Percentiles rank a stretch among this genome's conserved stretches.
These are phyloP conservation scores for Suillus americanus DNA, from an alignment of 768 basidiomycete species.

Conservation along the genomic window DNA sequence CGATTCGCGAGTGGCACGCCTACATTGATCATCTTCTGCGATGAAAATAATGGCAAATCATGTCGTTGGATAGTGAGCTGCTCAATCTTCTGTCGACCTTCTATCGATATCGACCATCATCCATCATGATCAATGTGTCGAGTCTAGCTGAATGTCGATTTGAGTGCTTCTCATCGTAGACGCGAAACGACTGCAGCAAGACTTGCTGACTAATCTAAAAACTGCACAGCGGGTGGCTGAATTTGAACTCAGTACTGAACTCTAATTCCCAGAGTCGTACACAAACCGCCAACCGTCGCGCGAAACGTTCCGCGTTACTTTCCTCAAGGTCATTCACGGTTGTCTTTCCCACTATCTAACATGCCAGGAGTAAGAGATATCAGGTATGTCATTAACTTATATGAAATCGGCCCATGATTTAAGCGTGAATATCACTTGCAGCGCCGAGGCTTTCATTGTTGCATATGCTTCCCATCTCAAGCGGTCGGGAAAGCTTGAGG, in stretches of 20 bases:
- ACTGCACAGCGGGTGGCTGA: slow-evolving; percentile 42
- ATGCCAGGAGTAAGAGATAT: slow-evolving; percentile 87
- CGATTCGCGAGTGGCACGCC: neutral
- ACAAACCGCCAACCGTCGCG: slow-evolving; percentile 51
- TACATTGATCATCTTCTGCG: neutral
- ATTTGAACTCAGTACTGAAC: slow-evolving; percentile 35
- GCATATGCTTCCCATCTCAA: slow-evolving; percentile 97
- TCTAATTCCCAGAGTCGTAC: slow-evolving; percentile 33
- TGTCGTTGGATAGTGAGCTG: neutral
- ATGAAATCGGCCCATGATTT: slow-evolving; percentile 18
- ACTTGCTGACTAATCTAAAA: slow-evolving; percentile 39
- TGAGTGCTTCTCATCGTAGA: neutral
- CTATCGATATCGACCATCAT: neutral
- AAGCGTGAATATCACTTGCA: slow-evolving; percentile 33
- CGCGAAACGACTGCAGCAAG: neutral
- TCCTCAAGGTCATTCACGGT: slow-evolving; percentile 55
- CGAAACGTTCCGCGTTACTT: slow-evolving; percentile 42
- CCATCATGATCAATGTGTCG: neutral
- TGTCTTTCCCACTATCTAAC: slow-evolving; percentile 34
- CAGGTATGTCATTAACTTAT: slow-evolving; percentile 44
- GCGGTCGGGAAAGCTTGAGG: slow-evolving; percentile 98
- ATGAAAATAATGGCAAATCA: neutral
- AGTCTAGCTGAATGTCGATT: neutral
- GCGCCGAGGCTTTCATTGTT: slow-evolving; percentile 90
- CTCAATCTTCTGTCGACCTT: neutral